Percentiles rank a stretch among this genome's conserved stretches.
These are phyloP conservation scores for Solanum acaule DNA, from an alignment of 257 asterid genomes.

Conservation along the genomic window DNA sequence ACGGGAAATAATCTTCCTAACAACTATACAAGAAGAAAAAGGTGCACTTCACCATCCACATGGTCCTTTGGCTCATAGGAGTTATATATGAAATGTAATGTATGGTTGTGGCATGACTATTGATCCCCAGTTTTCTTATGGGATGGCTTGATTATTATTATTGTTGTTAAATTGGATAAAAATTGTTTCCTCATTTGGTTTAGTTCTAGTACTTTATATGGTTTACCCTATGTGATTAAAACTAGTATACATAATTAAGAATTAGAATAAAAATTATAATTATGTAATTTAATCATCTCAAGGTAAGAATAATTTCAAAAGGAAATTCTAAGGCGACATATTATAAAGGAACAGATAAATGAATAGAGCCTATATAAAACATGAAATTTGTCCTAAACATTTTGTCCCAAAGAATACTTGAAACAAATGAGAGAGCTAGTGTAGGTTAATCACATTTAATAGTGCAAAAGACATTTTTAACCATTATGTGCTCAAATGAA, in stretches of 20 bases:
- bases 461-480: not conserved
- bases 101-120: not conserved
- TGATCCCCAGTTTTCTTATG: not conserved
- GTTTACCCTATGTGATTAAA: not conserved
- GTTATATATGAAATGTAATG: not conserved
- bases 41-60: not conserved
- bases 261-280: not conserved
- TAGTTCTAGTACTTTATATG: not conserved
- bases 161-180: not conserved
- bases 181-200: not conserved
- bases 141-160: not conserved
- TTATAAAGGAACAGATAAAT: not conserved
- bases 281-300: not conserved
- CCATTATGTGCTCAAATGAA: not conserved
- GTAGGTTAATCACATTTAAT: not conserved
- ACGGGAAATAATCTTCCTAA: not conserved
- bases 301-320: not conserved
- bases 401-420: not conserved
- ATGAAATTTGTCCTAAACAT: not conserved
- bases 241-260: not conserved
- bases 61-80: not conserved
- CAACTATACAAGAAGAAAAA: not conserved
- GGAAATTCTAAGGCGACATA: not conserved
- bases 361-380: not conserved
- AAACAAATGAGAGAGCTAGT: not conserved